Conservation (phyloP, 1,284 basidiomycete species). For the Microbotryomycetes sp. region DNA sequence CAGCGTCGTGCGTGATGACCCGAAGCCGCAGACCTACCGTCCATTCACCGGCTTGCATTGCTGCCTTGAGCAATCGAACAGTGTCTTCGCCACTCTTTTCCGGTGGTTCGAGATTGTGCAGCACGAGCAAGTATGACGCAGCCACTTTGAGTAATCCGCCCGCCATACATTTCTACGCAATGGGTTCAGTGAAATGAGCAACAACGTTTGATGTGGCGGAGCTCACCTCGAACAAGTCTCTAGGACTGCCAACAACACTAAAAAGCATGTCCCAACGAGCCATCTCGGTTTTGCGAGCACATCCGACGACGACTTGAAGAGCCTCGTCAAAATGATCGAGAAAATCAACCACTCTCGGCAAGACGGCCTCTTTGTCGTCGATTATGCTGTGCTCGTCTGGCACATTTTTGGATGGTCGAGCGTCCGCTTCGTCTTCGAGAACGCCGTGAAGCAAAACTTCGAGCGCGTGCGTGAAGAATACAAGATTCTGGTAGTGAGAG, state of each 20-base stretch:
- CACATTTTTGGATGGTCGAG: background rate
- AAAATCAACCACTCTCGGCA: constrained; percentile 75
- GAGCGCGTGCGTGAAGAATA: constrained; percentile 88
- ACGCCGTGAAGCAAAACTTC: constrained; percentile 91
- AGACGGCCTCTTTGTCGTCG: constrained; percentile 43
- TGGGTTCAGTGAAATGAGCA: background rate
- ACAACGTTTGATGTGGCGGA: background rate
- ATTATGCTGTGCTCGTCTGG: background rate
- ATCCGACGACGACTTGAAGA: constrained; percentile 88
- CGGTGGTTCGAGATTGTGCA: constrained; percentile 85
- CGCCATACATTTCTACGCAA: constrained; percentile 61
- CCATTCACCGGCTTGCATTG: constrained; percentile 57
- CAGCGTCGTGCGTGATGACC: background rate
- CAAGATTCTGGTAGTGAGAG: constrained; percentile 73
- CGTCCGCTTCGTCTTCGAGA: constrained; percentile 75
- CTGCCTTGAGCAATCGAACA: constrained; percentile 64
- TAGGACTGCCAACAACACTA: constrained; percentile 79
- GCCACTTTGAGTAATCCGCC: constrained; percentile 76
- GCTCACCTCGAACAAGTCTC: constrained; percentile 76
- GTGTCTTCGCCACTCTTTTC: constrained; percentile 69
- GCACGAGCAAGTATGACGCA: constrained; percentile 82
- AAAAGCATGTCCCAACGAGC: constrained; percentile 85
- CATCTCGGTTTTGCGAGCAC: constrained; percentile 94
- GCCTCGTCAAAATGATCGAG: constrained; percentile 87
- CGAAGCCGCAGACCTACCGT: background rate